Percentiles rank a stretch among this genome's conserved stretches.
Evolutionary conservation across 352 stramenopile species (phyloP).

Genomic region (Pythium brachiatum): DNA sequence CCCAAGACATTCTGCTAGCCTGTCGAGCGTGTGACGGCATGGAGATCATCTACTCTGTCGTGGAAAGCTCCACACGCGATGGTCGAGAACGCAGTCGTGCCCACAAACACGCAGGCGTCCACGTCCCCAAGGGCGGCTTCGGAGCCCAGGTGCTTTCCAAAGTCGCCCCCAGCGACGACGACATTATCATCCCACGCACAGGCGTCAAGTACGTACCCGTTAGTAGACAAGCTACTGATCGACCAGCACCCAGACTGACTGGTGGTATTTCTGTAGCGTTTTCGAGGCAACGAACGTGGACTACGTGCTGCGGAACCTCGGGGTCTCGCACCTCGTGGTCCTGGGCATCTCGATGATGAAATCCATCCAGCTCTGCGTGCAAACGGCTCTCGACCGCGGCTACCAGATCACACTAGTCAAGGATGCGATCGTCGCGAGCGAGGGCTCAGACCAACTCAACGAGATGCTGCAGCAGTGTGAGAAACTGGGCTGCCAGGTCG

Average conservation of each 20-base stretch:
- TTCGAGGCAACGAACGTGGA: conserved; percentile 89
- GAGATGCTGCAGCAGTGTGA: conserved; percentile 22
- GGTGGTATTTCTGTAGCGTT: conserved; percentile 37
- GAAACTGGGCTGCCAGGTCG: conserved; percentile 21
- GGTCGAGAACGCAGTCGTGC: conserved; percentile 78
- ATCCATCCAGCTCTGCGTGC: conserved; percentile 77
- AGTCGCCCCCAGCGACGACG: conserved; percentile 47
- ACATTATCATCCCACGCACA: conserved; percentile 85
- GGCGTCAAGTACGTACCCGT: conserved; percentile 53
- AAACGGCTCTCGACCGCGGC: conserved; percentile 83
- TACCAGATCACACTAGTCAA: conserved; percentile 85
- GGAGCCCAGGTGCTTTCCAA: conserved; percentile 62
- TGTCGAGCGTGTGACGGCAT: conserved; percentile 47
- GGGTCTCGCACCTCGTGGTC: conserved; percentile 83
- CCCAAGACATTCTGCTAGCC: conserved; percentile 58
- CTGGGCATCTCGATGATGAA: conserved; percentile 79
- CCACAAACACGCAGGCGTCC: conserved; percentile 86
- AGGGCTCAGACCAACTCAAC: conserved; percentile 15
- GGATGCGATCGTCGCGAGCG: conserved; percentile 50
- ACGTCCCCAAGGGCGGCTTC: conserved; percentile 64
- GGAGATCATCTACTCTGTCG: conserved; percentile 90
- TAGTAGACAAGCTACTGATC: neutral
- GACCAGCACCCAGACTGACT: conserved; percentile 1
- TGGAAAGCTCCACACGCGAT: conserved; percentile 84
- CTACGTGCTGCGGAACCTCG: conserved; percentile 87